phyloP scores from a whole-genome alignment of 805 yeast genomes.

The Saturnispora diversa region DNA sequence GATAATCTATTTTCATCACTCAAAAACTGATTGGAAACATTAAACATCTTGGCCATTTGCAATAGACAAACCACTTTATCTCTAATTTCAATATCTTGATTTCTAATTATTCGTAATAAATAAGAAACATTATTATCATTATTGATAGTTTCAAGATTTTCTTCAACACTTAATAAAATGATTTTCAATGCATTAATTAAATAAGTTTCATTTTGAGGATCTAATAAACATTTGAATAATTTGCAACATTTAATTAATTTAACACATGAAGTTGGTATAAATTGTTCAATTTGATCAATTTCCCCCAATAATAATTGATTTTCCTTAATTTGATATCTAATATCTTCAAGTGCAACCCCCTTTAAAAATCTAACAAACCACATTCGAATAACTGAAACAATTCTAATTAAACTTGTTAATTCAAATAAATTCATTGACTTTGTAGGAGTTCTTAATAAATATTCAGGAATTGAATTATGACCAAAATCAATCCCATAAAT shows the following conservation, averaged over 20 bases:
- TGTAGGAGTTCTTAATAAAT: constrained; percentile 20
- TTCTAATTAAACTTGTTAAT: constrained; percentile 20
- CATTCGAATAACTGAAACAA: constrained; percentile 19
- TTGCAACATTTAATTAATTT: constrained; percentile 23
- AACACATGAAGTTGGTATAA: constrained; percentile 24
- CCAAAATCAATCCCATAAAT: constrained; percentile 11
- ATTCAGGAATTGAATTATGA: constrained; percentile 22
- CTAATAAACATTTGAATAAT: constrained; percentile 24
- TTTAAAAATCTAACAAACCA: constrained; percentile 9
- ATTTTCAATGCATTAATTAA: constrained; percentile 22
- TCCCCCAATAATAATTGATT: constrained; percentile 1
- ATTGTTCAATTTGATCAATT: constrained; percentile 9
- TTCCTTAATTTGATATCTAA: constrained; percentile 3
- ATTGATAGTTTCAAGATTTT: constrained; percentile 17
- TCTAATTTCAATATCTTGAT: constrained; percentile 7
- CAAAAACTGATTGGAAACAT: constrained; percentile 12
- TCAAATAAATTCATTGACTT: constrained; percentile 22
- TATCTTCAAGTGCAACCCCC: constrained; percentile 7
- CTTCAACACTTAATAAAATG: constrained; percentile 19
- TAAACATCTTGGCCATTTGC: constrained; percentile 1
- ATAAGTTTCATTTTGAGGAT: constrained; percentile 19
- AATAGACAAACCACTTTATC: constrained; percentile 5
- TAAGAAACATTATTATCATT: not conserved
- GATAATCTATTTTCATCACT: constrained; percentile 27
- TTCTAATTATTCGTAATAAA: constrained; percentile 1